Conservation (phyloP, 1,139 yeast species). For the Saccharomyces uvarum region DNA sequence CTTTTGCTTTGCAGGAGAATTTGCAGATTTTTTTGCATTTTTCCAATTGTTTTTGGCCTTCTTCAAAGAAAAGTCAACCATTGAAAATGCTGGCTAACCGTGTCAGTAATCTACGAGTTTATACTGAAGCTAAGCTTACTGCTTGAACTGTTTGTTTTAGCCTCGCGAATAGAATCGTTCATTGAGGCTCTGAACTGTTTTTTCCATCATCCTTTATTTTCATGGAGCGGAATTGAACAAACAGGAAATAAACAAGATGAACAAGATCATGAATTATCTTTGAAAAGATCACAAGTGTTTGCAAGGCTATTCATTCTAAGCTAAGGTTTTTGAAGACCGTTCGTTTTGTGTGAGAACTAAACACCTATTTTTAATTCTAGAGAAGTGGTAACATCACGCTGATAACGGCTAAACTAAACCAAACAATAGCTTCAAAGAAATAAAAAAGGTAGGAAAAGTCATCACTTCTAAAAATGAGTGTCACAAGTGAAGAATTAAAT, state of each 20-base stretch:
- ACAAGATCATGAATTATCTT: neutral
- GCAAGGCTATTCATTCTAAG: neutral
- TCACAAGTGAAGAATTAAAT: constrained; percentile 78
- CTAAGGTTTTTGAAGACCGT: neutral
- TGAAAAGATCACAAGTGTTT: neutral
- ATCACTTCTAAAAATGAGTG: constrained; percentile 45
- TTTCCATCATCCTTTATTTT: neutral
- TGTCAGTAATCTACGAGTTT: neutral
- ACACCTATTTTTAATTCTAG: neutral
- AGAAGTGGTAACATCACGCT: neutral
- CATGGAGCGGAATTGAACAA: constrained; percentile 1
- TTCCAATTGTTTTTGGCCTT: constrained; percentile 30
- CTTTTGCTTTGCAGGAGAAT: constrained; percentile 15
- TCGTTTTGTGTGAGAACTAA: neutral
- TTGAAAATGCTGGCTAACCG: constrained; percentile 4
- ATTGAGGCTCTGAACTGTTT: neutral
- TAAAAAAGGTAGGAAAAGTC: neutral
- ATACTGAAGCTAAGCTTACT: neutral
- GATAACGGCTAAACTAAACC: neutral
- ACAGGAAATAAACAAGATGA: neutral
- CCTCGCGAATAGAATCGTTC: neutral
- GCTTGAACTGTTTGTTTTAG: neutral
- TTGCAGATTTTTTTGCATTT: constrained; percentile 8
- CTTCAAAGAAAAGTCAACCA: constrained; percentile 33
- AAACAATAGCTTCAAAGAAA: neutral